Percentiles rank a stretch among this genome's conserved stretches.
These are phyloP conservation scores for Chalaropsis thielavioides DNA, from an alignment of 2,329 filamentous ascomycete genomes.

Conservation along the genomic window DNA sequence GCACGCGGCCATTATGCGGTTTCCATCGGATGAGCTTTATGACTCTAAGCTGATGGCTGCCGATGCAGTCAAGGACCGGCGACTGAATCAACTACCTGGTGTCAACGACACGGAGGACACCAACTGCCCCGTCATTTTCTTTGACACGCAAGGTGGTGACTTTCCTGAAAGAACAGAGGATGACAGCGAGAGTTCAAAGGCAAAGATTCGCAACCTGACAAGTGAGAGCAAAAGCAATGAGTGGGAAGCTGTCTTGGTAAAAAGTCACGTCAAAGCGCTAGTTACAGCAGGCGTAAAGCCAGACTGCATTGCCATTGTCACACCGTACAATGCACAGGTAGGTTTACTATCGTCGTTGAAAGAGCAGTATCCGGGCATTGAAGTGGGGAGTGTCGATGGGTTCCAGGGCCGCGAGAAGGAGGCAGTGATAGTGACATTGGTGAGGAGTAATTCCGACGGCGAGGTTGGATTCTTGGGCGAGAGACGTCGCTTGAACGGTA, in stretches of 20 bases:
- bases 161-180: constrained; percentile 75
- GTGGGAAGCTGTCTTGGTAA: constrained; percentile 72
- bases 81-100: constrained; percentile 47
- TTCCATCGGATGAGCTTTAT: constrained; percentile 81
- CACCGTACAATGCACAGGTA: constrained; percentile 92
- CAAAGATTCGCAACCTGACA: constrained; percentile 30
- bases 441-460: constrained; percentile 71
- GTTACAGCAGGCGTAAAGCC: constrained; percentile 66
- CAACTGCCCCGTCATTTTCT: constrained; percentile 74
- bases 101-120: constrained; percentile 77
- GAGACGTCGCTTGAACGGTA: constrained; percentile 83
- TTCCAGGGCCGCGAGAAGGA: constrained; percentile 98
- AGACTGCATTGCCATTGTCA: constrained; percentile 83
- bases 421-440: constrained; percentile 82
- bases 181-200: constrained; percentile 40
- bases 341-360: constrained; percentile 67
- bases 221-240: constrained; percentile 75
- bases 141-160: constrained; percentile 89
- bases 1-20: constrained; percentile 91
- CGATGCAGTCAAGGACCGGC: constrained; percentile 56
- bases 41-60: constrained; percentile 68
- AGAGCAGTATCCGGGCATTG: constrained; percentile 66
- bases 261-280: constrained; percentile 59
- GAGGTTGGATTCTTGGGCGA: constrained; percentile 91
- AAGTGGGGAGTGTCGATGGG: constrained; percentile 92